Conservation (phyloP, 179 eudicot genomes). For the Sideroxylon spinosum region DNA sequence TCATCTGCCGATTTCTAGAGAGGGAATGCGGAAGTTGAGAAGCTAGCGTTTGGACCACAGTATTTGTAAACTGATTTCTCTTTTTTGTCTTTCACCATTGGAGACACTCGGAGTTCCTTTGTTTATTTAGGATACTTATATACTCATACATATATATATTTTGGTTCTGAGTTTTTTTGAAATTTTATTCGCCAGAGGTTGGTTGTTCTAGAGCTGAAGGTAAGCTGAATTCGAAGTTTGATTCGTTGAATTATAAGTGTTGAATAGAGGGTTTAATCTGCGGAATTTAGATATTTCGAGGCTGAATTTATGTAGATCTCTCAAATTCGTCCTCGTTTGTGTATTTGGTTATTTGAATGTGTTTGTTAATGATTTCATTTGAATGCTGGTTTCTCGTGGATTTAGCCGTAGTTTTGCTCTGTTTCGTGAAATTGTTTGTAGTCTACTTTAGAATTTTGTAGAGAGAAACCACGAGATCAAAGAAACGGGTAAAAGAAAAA, state of each 20-base stretch:
- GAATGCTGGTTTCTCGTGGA: background rate
- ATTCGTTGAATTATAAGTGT: constrained; percentile 5
- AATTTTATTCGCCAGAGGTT: background rate
- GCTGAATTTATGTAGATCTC: background rate
- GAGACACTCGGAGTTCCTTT: constrained; percentile 8
- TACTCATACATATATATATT: background rate
- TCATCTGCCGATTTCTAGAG: constrained; percentile 13
- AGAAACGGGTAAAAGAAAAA: background rate
- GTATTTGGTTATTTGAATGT: background rate
- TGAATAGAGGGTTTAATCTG: background rate
- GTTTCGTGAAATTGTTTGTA: background rate
- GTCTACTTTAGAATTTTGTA: background rate
- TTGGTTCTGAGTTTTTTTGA: background rate
- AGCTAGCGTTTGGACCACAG: background rate
- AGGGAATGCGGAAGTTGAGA: constrained; percentile 25
- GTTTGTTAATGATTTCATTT: background rate
- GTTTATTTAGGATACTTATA: background rate
- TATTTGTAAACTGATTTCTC: background rate
- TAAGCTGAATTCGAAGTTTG: constrained; percentile 10
- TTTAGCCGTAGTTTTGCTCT: background rate
- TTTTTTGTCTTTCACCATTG: background rate
- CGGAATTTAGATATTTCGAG: constrained; percentile 1
- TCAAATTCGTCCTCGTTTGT: constrained; percentile 8
- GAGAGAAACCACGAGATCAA: background rate
- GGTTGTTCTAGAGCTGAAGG: background rate